Percentiles rank a stretch among this genome's conserved stretches.
Evolutionary conservation across 2,329 filamentous ascomycete species (phyloP).

Genomic region (Decorospora gaudefroyi): DNA sequence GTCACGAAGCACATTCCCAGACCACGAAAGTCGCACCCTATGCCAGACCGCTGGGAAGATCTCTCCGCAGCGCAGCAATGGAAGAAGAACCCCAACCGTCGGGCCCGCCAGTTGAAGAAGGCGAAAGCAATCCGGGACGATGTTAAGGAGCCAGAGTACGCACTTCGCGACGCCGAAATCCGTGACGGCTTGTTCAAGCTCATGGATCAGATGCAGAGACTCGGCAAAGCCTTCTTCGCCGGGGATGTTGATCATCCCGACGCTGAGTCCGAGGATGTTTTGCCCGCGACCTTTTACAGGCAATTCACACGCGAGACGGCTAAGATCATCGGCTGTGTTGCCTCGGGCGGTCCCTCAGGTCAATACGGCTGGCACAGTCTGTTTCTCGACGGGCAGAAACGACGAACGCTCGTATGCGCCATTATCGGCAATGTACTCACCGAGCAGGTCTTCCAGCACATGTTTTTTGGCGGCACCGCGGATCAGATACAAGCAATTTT

Average conservation of each 20-base stretch:
- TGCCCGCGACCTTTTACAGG: slow-evolving; percentile 5
- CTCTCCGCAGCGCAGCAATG: background rate
- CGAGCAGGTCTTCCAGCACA: slow-evolving; percentile 38
- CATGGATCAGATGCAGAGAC: slow-evolving; percentile 16
- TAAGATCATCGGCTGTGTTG: slow-evolving; percentile 34
- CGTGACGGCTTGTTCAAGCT: slow-evolving; percentile 28
- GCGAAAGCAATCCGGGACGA: background rate
- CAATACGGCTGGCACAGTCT: slow-evolving; percentile 32
- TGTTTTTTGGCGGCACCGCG: slow-evolving; percentile 29
- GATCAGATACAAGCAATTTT: slow-evolving; percentile 10
- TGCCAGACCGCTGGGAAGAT: background rate
- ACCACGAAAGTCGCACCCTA: too few relatives aligned
- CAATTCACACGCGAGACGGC: slow-evolving; percentile 21
- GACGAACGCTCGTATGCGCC: slow-evolving; percentile 29
- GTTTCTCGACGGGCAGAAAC: slow-evolving; percentile 24
- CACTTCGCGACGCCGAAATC: slow-evolving; percentile 32
- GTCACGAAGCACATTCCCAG: background rate
- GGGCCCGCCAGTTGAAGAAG: background rate
- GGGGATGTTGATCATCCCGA: slow-evolving; percentile 6
- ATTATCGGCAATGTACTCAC: slow-evolving; percentile 39
- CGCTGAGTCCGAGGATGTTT: background rate
- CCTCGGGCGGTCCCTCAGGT: slow-evolving; percentile 30
- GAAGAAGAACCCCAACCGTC: background rate
- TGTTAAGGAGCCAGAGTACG: slow-evolving; percentile 29
- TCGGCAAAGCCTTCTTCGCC: background rate